Evolutionary conservation across 2,329 filamentous ascomycete species (phyloP).

Genomic region (Monosporascus sp.): DNA sequence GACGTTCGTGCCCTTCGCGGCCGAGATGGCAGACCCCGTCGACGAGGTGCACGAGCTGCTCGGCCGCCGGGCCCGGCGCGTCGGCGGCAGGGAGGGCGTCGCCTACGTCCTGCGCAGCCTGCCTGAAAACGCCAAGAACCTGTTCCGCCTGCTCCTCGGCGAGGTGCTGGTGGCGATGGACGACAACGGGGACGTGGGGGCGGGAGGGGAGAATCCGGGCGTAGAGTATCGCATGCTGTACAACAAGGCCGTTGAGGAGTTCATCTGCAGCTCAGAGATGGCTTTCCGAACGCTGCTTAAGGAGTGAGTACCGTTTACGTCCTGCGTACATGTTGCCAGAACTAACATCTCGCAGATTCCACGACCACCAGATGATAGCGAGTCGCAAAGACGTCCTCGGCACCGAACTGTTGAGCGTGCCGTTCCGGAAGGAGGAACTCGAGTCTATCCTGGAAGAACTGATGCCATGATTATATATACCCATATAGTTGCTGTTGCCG

Average conservation of each 20-base stretch:
- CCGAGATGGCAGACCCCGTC: slow-evolving; percentile 71
- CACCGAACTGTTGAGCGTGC: slow-evolving; percentile 79
- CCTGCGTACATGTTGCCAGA: neutral
- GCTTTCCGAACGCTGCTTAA: slow-evolving; percentile 90
- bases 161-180: slow-evolving; percentile 73
- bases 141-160: slow-evolving; percentile 80
- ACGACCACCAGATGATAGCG: slow-evolving; percentile 96
- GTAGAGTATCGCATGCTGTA: slow-evolving; percentile 91
- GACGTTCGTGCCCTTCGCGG: slow-evolving; percentile 71
- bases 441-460: slow-evolving; percentile 82
- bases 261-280: slow-evolving; percentile 95
- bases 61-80: slow-evolving; percentile 70
- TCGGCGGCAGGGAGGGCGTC: slow-evolving; percentile 87
- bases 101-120: slow-evolving; percentile 85
- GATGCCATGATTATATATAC: slow-evolving; percentile 28
- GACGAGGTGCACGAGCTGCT: slow-evolving; percentile 87
- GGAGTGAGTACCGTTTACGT: slow-evolving; percentile 54
- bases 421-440: slow-evolving; percentile 82
- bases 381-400: slow-evolving; percentile 81
- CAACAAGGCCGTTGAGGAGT: slow-evolving; percentile 92
- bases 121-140: slow-evolving; percentile 83
- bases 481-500: too few species aligned
- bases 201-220: slow-evolving; percentile 55
- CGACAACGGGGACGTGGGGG: slow-evolving; percentile 47
- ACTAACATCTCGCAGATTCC: slow-evolving; percentile 56